phyloP scores from a whole-genome alignment of 805 yeast species.

The Candida taoyuanica region DNA sequence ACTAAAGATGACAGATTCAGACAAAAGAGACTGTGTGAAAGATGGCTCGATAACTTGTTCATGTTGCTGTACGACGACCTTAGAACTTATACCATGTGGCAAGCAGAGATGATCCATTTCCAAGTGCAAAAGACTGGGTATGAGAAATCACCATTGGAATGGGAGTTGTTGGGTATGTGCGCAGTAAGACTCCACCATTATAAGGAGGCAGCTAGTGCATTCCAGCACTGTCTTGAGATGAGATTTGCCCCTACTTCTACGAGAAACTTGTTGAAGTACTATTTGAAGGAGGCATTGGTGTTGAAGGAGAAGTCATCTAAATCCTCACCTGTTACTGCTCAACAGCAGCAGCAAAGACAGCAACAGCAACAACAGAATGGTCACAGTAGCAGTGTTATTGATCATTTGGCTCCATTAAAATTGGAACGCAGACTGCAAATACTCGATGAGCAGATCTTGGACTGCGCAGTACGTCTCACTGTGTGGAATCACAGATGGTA shows the following conservation, averaged over 20 bases:
- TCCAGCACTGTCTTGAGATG: slow-evolving; percentile 60
- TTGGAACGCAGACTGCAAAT: slow-evolving; percentile 34
- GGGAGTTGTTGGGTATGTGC: slow-evolving; percentile 88
- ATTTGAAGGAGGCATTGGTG: slow-evolving; percentile 42
- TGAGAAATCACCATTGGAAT: slow-evolving; percentile 75
- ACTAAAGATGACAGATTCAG: slow-evolving; percentile 41
- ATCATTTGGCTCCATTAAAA: slow-evolving; percentile 18
- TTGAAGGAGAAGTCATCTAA: slow-evolving; percentile 22
- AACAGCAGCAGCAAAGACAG: too few species aligned
- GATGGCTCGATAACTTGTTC: slow-evolving; percentile 69
- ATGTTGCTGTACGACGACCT: slow-evolving; percentile 70
- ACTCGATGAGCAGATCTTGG: slow-evolving; percentile 45
- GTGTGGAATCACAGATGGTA: slow-evolving; percentile 99
- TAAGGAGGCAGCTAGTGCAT: slow-evolving; percentile 86
- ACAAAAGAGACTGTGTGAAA: slow-evolving; percentile 62
- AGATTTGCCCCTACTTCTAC: slow-evolving; percentile 82
- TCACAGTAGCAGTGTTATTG: neutral
- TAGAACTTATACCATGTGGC: slow-evolving; percentile 86
- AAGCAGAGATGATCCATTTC: slow-evolving; percentile 83
- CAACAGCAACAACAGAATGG: slow-evolving; percentile 20
- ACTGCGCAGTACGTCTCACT: slow-evolving; percentile 66
- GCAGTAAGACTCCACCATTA: slow-evolving; percentile 81
- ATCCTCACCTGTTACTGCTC: neutral
- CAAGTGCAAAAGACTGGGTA: slow-evolving; percentile 82
- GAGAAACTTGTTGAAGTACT: slow-evolving; percentile 65